phyloP scores from a whole-genome alignment of 164 flowering plant species.

The Berberis vulgaris region DNA sequence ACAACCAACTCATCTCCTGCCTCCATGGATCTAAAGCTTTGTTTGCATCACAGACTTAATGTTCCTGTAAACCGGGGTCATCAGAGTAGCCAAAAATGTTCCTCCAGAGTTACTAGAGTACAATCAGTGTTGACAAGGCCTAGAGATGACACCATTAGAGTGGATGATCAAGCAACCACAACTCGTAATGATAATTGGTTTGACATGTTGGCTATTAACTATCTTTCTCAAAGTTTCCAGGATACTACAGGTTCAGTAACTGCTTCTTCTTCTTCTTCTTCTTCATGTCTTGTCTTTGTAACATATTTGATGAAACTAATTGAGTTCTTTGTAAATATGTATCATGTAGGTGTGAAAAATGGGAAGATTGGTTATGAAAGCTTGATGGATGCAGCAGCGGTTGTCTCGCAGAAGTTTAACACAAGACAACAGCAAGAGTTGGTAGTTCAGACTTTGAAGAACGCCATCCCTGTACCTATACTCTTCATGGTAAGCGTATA shows the following conservation, averaged over 20 bases:
- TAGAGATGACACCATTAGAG: constrained; percentile 5
- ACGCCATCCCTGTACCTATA: constrained; percentile 53
- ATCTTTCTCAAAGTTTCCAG: constrained; percentile 60
- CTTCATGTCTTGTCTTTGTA: background rate
- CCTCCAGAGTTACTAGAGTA: background rate
- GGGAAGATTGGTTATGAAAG: constrained; percentile 60
- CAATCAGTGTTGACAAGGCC: constrained; percentile 33
- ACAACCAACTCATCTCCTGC: no score
- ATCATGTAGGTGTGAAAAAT: constrained; percentile 40
- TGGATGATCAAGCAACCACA: background rate
- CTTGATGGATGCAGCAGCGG: constrained; percentile 57
- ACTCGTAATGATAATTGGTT: constrained; percentile 58
- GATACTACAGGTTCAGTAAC: constrained; percentile 41
- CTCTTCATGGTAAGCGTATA: constrained; percentile 34
- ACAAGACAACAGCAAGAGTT: constrained; percentile 44
- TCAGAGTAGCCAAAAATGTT: no score
- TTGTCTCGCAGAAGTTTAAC: constrained; percentile 24
- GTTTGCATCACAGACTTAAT: no score
- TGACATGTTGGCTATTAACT: constrained; percentile 47
- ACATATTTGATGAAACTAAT: background rate
- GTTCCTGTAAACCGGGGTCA: no score
- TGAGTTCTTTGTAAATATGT: background rate
- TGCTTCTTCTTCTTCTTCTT: background rate
- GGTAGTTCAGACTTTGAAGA: constrained; percentile 39
- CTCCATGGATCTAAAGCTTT: no score